Evolutionary conservation across 2,329 filamentous ascomycete genomes (phyloP).

Genomic region (Colletotrichum tanaceti): DNA sequence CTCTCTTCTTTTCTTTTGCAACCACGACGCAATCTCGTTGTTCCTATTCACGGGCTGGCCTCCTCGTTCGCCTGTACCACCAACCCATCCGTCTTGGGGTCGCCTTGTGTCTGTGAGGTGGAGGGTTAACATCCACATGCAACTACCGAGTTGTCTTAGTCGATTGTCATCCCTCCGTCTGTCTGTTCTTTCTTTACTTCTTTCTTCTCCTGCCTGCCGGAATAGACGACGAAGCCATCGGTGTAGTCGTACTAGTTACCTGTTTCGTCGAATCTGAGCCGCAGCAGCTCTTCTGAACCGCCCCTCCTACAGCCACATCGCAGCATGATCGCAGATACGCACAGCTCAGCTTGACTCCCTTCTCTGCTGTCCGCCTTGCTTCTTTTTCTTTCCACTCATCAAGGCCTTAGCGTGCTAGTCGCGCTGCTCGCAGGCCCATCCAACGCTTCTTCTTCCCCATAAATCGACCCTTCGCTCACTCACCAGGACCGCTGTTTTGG

Average conservation of each 20-base stretch:
- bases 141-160: slow-evolving; percentile 12
- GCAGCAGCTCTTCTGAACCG: slow-evolving; percentile 35
- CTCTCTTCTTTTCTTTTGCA: background rate
- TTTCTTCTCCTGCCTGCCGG: slow-evolving; percentile 11
- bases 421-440: slow-evolving; percentile 26
- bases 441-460: slow-evolving; percentile 32
- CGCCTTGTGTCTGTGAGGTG: slow-evolving; percentile 8
- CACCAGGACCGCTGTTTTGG: slow-evolving; percentile 11
- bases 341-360: slow-evolving; percentile 36
- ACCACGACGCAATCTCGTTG: background rate
- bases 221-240: slow-evolving; percentile 22
- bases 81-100: slow-evolving; percentile 5
- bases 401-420: slow-evolving; percentile 17
- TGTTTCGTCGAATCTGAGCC: slow-evolving; percentile 40
- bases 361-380: background rate
- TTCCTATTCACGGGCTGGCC: background rate
- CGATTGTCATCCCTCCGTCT: slow-evolving; percentile 7
- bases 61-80: slow-evolving; percentile 15
- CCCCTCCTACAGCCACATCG: slow-evolving; percentile 32
- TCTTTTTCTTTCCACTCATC: background rate
- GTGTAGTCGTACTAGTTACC: slow-evolving; percentile 35
- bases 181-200: slow-evolving; percentile 3
- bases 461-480: slow-evolving; percentile 28
- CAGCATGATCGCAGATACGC: slow-evolving; percentile 34
- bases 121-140: slow-evolving; percentile 13